A percentile compares a stretch with the other conserved stretches of the same genome.
Conservation (phyloP, 768 basidiomycete genomes). For the Calocera cornea region DNA sequence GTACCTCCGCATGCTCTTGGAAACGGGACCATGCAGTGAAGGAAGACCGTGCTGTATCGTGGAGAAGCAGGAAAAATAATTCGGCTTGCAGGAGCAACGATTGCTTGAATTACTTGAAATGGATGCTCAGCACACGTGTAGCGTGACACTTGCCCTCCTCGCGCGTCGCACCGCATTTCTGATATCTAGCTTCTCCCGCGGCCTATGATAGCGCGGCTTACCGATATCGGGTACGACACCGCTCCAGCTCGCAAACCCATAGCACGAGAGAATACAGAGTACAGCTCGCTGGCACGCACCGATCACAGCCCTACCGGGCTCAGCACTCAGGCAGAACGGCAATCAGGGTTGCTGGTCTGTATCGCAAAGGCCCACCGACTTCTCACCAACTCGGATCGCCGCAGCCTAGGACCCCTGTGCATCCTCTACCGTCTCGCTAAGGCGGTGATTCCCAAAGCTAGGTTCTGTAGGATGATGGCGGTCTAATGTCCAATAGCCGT, state of each 20-base stretch:
- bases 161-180: not conserved
- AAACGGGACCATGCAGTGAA: not conserved
- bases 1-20: slow-evolving; percentile 1
- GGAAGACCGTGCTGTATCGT: not conserved
- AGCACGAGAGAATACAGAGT: too few relatives aligned
- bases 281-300: not conserved
- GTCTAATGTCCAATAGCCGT: not conserved
- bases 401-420: not conserved
- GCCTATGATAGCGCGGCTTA: not conserved
- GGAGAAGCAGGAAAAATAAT: slow-evolving; percentile 1
- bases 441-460: too few relatives aligned
- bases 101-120: too few relatives aligned
- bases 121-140: too few relatives aligned
- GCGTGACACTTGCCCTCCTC: not conserved
- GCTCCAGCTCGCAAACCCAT: too few relatives aligned
- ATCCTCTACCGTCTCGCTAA: not conserved
- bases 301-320: not conserved
- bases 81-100: not conserved
- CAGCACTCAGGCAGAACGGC: not conserved
- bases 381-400: not conserved
- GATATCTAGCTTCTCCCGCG: not conserved
- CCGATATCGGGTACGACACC: not conserved
- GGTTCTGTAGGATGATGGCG: too few relatives aligned
- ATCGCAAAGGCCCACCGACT: not conserved
- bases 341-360: not conserved